A percentile compares a stretch with the other conserved stretches of the same genome.
These are phyloP conservation scores for Boletus subcaerulescens DNA, from an alignment of 768 basidiomycete species.

Conservation along the genomic window DNA sequence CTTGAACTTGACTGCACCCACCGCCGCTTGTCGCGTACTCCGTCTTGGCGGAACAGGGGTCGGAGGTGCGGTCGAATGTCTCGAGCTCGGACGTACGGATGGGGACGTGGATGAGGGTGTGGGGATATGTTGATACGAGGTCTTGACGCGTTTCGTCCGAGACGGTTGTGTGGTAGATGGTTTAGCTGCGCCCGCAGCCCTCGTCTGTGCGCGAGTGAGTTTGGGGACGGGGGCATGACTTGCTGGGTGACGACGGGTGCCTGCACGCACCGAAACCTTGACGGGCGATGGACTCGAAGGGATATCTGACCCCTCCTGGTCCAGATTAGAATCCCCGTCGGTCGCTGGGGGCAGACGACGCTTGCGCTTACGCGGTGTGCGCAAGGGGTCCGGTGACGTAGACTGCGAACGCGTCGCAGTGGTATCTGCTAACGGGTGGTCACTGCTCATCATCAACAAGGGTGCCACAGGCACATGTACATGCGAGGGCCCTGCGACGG, in stretches of 20 bases:
- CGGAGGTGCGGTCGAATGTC: slow-evolving; percentile 11
- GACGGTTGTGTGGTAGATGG: neutral
- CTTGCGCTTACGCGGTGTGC: slow-evolving; percentile 32
- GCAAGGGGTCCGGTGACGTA: slow-evolving; percentile 24
- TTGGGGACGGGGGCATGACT: slow-evolving; percentile 1
- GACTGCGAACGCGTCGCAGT: slow-evolving; percentile 10
- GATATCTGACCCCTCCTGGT: slow-evolving; percentile 3
- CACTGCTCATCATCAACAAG: slow-evolving; percentile 22
- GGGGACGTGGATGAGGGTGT: slow-evolving; percentile 26
- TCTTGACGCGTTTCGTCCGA: slow-evolving; percentile 16
- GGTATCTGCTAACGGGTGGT: slow-evolving; percentile 10
- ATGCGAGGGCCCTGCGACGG: slow-evolving; percentile 27
- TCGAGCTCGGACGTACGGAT: slow-evolving; percentile 1
- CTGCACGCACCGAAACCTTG: slow-evolving; percentile 19
- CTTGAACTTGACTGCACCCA: slow-evolving; percentile 8
- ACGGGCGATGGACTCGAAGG: slow-evolving; percentile 33
- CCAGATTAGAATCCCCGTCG: slow-evolving; percentile 1
- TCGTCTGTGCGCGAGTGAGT: slow-evolving; percentile 14
- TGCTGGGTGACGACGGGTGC: neutral
- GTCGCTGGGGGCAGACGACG: slow-evolving; percentile 9
- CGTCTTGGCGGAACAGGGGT: slow-evolving; percentile 24
- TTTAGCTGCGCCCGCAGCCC: slow-evolving; percentile 3
- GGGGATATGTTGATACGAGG: slow-evolving; percentile 21
- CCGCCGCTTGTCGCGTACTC: slow-evolving; percentile 26
- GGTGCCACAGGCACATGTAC: slow-evolving; percentile 16